Conservation (phyloP, 371 early-diverging fungal genomes). For the Mucor ambiguus region DNA sequence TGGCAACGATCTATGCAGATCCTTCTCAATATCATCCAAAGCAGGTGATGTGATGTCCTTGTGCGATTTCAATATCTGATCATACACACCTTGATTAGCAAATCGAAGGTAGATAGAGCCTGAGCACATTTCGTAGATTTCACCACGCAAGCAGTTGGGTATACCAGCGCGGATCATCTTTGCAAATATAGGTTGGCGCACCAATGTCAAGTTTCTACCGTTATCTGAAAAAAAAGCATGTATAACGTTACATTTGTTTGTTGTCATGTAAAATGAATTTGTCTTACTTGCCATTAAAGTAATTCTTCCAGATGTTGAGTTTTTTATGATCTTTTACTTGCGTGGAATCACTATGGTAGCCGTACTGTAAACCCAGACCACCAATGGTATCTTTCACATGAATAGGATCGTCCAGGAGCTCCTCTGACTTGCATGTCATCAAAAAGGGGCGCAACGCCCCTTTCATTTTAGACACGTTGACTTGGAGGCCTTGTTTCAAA, state of each 20-base stretch:
- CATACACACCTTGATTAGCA: conserved; percentile 82
- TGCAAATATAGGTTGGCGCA: conserved; percentile 79
- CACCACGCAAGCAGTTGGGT: conserved; percentile 90
- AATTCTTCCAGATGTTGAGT: conserved; percentile 73
- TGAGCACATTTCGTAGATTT: conserved; percentile 95
- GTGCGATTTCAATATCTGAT: conserved; percentile 69
- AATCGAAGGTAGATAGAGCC: conserved; percentile 90
- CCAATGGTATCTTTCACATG: conserved; percentile 36
- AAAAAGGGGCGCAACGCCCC: conserved; percentile 74
- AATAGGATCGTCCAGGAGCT: conserved; percentile 47
- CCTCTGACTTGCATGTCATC: conserved; percentile 75
- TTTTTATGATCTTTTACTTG: conserved; percentile 75
- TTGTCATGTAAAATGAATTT: neutral
- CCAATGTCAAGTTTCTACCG: conserved; percentile 89
- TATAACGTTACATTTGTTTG: neutral
- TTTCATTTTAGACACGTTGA: conserved; percentile 72
- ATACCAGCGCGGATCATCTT: conserved; percentile 90
- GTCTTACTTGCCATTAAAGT: conserved; percentile 60
- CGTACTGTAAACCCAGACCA: conserved; percentile 85
- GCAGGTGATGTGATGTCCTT: conserved; percentile 67
- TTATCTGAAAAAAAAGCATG: conserved; percentile 50
- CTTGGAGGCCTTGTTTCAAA: conserved; percentile 52
- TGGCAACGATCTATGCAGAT: conserved; percentile 90
- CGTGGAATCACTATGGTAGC: conserved; percentile 82
- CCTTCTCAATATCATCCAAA: conserved; percentile 97